Evolutionary conservation across 2,329 filamentous ascomycete species (phyloP).

Genomic region (Neonectria hederae): DNA sequence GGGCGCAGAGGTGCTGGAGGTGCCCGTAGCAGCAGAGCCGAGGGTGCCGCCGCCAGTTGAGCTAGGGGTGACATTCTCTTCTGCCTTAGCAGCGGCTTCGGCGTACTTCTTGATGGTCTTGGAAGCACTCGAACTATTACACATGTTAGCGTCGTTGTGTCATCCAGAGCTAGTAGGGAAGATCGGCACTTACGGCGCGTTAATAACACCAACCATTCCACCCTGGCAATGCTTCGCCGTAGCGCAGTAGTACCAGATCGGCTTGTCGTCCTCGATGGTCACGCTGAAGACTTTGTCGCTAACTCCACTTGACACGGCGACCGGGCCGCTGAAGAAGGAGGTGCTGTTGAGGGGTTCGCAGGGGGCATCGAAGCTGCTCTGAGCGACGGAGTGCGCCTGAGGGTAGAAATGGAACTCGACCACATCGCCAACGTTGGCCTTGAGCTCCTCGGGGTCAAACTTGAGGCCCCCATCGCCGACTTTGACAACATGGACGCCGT

Average conservation of each 20-base stretch:
- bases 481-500: slow-evolving; percentile 34
- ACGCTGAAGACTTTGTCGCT: slow-evolving; percentile 35
- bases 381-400: slow-evolving; percentile 69
- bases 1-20: slow-evolving; percentile 7
- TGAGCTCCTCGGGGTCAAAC: slow-evolving; percentile 62
- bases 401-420: slow-evolving; percentile 57
- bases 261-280: slow-evolving; percentile 53
- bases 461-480: slow-evolving; percentile 47
- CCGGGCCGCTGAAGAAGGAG: slow-evolving; percentile 55
- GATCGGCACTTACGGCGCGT: slow-evolving; percentile 38
- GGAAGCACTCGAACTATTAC: slow-evolving; percentile 28
- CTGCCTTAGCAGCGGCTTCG: slow-evolving; percentile 25
- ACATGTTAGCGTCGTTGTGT: background rate
- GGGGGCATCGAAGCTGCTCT: slow-evolving; percentile 68
- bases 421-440: slow-evolving; percentile 59
- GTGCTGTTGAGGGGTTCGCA: slow-evolving; percentile 62
- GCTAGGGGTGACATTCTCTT: slow-evolving; percentile 31
- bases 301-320: slow-evolving; percentile 23
- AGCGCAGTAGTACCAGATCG: slow-evolving; percentile 73
- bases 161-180: background rate
- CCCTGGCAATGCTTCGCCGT: slow-evolving; percentile 67
- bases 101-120: slow-evolving; percentile 28
- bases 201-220: slow-evolving; percentile 66
- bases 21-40: slow-evolving; percentile 27
- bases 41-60: slow-evolving; percentile 33